Evolutionary conservation across 306 rosid species (phyloP).

Genomic region (Castanea mollissima): DNA sequence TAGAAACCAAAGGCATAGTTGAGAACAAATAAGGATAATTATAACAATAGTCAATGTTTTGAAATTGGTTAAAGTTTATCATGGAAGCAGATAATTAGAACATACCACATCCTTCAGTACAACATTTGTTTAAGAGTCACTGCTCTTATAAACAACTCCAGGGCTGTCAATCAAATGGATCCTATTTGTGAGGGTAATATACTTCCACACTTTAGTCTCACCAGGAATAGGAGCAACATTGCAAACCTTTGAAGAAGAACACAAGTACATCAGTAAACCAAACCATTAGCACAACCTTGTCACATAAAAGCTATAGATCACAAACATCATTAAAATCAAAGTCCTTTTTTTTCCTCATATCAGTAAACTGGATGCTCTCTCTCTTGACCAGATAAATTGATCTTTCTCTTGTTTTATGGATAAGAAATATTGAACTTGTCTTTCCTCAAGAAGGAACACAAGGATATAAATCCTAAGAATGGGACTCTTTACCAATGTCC

Average conservation of each 20-base stretch:
- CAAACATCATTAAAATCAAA: neutral
- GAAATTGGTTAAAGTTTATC: neutral
- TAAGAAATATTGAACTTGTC: neutral
- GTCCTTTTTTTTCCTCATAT: too few species aligned
- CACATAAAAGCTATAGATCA: neutral
- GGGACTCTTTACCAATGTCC: neutral
- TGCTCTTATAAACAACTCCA: conserved; percentile 85
- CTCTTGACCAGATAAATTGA: neutral
- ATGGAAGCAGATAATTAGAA: neutral
- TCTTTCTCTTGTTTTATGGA: neutral
- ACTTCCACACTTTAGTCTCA: conserved; percentile 97
- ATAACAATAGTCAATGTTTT: neutral
- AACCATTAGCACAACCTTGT: neutral
- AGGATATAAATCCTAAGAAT: neutral
- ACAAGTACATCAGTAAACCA: conserved; percentile 9
- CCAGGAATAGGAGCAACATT: conserved; percentile 99
- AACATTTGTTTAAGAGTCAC: conserved; percentile 82
- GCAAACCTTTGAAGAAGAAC: conserved; percentile 63
- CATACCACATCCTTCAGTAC: conserved; percentile 96
- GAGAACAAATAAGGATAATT: neutral
- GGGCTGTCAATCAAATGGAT: conserved; percentile 94
- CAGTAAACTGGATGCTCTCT: too few species aligned
- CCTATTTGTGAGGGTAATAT: conserved; percentile 92
- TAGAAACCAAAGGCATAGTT: neutral
- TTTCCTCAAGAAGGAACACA: neutral